Evolutionary conservation across 2,329 filamentous ascomycete genomes (phyloP).

Genomic region (Lecanosticta acicola): DNA sequence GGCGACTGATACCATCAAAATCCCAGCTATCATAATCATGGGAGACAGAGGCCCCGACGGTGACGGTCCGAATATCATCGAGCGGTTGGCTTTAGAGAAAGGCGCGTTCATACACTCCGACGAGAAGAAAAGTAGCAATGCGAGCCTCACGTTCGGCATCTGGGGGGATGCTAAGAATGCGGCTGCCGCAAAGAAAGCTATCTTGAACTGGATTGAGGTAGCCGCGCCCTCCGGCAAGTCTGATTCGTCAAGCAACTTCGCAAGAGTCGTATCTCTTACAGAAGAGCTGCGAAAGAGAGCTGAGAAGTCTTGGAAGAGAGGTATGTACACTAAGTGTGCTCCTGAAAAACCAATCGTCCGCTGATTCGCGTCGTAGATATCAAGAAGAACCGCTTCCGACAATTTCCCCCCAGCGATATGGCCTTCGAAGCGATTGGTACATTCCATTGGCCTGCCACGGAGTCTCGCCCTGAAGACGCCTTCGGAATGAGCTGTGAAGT

Average conservation of each 20-base stretch:
- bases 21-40: slow-evolving; percentile 20
- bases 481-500: slow-evolving; percentile 41
- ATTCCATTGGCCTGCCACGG: slow-evolving; percentile 44
- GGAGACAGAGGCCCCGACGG: background rate
- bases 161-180: slow-evolving; percentile 23
- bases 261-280: slow-evolving; percentile 22
- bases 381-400: slow-evolving; percentile 21
- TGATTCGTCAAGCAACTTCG: slow-evolving; percentile 12
- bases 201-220: slow-evolving; percentile 20
- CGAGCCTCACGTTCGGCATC: slow-evolving; percentile 18
- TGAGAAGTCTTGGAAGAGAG: slow-evolving; percentile 22
- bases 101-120: slow-evolving; percentile 21
- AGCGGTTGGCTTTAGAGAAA: slow-evolving; percentile 16
- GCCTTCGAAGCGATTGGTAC: slow-evolving; percentile 30
- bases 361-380: slow-evolving; percentile 13
- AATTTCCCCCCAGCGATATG: slow-evolving; percentile 20
- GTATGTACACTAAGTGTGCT: background rate
- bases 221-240: background rate
- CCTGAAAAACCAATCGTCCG: background rate
- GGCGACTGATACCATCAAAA: slow-evolving; percentile 11
- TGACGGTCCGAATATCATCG: slow-evolving; percentile 2
- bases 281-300: slow-evolving; percentile 14
- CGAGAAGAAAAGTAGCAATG: slow-evolving; percentile 5
- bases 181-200: slow-evolving; percentile 13
- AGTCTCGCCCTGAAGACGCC: slow-evolving; percentile 37